These are phyloP conservation scores for Hypoxylon rickii DNA, from an alignment of 495 filamentous ascomycete genomes.

Conservation along the genomic window DNA sequence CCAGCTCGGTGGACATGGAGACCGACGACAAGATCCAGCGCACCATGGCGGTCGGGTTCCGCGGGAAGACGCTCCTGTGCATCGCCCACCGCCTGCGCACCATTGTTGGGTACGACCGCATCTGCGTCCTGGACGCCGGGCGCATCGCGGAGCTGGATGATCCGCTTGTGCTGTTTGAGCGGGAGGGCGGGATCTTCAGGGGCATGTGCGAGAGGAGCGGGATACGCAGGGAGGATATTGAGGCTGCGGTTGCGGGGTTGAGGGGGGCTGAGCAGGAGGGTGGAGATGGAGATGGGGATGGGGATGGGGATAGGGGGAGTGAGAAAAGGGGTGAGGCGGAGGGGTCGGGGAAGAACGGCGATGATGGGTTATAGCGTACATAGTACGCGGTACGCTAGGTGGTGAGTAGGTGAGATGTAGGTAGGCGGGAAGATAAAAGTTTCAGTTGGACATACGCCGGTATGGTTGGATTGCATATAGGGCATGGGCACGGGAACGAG, in stretches of 20 bases:
- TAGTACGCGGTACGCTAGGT: too few relatives aligned
- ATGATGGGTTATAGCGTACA: too few relatives aligned
- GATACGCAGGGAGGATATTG: constrained; percentile 76
- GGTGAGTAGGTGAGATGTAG: constrained; percentile 8
- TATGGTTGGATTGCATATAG: too few relatives aligned
- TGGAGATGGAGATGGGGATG: constrained; percentile 3
- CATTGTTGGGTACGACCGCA: constrained; percentile 92
- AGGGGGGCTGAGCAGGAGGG: constrained; percentile 10
- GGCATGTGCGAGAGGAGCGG: constrained; percentile 93
- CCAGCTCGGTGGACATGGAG: constrained; percentile 90
- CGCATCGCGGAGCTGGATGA: constrained; percentile 81
- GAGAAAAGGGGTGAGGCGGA: not conserved
- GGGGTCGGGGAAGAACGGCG: not conserved
- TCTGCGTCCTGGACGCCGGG: constrained; percentile 93
- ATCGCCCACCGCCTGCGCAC: constrained; percentile 94
- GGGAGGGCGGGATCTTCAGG: constrained; percentile 73
- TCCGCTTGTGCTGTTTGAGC: constrained; percentile 69
- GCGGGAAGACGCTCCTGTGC: constrained; percentile 86
- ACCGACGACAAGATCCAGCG: constrained; percentile 94
- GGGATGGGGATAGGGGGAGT: constrained; percentile 5
- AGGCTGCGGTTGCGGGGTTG: constrained; percentile 29
- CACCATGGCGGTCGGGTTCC: constrained; percentile 86
- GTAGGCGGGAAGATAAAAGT: not conserved
- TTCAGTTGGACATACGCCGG: not conserved
- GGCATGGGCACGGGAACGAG: too few relatives aligned